Evolutionary conservation across 495 filamentous ascomycete genomes (phyloP).

Genomic region (Tuber umbilicatum): DNA sequence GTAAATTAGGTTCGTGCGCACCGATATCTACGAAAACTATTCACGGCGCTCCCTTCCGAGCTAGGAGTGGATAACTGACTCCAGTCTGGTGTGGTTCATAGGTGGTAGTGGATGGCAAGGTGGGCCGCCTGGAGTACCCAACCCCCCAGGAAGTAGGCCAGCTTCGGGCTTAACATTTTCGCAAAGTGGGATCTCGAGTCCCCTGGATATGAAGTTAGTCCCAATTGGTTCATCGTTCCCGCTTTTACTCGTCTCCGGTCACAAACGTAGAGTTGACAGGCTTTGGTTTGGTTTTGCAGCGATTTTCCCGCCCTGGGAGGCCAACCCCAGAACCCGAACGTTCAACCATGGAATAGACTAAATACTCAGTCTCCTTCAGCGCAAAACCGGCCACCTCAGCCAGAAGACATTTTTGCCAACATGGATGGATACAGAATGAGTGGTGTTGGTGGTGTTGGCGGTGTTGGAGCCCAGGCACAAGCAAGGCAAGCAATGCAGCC

Average conservation of each 20-base stretch:
- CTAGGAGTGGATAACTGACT: constrained; percentile 21
- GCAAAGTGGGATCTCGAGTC: constrained; percentile 35
- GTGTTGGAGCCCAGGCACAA: constrained; percentile 15
- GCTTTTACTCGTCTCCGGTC: neutral
- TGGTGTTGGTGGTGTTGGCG: constrained; percentile 23
- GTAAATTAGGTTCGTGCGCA: constrained; percentile 39
- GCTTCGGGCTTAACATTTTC: constrained; percentile 39
- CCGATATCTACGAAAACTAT: constrained; percentile 16
- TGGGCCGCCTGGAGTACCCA: constrained; percentile 39
- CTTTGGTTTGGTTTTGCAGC: constrained; percentile 14
- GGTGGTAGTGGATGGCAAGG: constrained; percentile 40
- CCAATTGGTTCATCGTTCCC: neutral
- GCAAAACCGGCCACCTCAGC: constrained; percentile 36
- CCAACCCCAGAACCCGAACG: constrained; percentile 35
- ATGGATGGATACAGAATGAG: constrained; percentile 39
- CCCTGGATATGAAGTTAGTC: constrained; percentile 38
- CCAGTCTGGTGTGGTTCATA: constrained; percentile 10
- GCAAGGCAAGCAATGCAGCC: constrained; percentile 34
- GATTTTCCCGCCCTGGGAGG: constrained; percentile 41
- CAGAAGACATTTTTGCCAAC: constrained; percentile 34
- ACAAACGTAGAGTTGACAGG: constrained; percentile 15
- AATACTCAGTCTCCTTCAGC: constrained; percentile 36
- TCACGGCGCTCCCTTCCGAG: constrained; percentile 16
- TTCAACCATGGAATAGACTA: constrained; percentile 41
- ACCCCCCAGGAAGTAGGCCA: constrained; percentile 33